Evolutionary conservation across 129 eudicot species (phyloP).

Genomic region (Pseudognaphalium luteoalbum): DNA sequence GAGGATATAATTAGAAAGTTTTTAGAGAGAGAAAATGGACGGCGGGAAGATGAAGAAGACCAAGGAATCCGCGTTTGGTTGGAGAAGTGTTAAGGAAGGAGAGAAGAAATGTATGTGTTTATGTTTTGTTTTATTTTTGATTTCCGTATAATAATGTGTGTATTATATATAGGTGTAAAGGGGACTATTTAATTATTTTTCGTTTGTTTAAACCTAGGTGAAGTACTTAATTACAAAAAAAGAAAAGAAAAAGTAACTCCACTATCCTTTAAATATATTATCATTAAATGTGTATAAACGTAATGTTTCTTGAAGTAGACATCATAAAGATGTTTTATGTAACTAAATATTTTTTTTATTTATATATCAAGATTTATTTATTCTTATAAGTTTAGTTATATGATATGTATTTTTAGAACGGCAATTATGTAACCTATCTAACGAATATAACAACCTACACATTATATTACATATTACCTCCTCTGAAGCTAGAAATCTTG

Average conservation of each 20-base stretch:
- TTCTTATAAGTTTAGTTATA: too few relatives aligned
- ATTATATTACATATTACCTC: too few relatives aligned
- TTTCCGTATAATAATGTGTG: not conserved
- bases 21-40: slow-evolving; percentile 46
- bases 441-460: too few relatives aligned
- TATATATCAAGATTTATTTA: too few relatives aligned
- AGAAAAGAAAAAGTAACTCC: not conserved
- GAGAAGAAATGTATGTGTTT: slow-evolving; percentile 36
- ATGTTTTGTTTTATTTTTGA: not conserved
- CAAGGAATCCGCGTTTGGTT: slow-evolving; percentile 44
- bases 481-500: too few relatives aligned
- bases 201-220: not conserved
- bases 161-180: not conserved
- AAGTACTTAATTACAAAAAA: not conserved
- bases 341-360: too few relatives aligned
- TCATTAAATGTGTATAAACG: too few relatives aligned
- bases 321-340: too few relatives aligned
- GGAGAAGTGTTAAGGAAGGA: slow-evolving; percentile 21
- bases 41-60: slow-evolving; percentile 38
- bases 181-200: not conserved
- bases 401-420: too few relatives aligned
- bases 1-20: slow-evolving; percentile 23
- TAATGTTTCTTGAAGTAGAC: too few relatives aligned
- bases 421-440: too few relatives aligned
- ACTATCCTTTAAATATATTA: not conserved